A percentile compares a stretch with the other conserved stretches of the same genome.
These are phyloP conservation scores for Schizochytrium sp. DNA, from an alignment of 108 stramenopile species.

Conservation along the genomic window DNA sequence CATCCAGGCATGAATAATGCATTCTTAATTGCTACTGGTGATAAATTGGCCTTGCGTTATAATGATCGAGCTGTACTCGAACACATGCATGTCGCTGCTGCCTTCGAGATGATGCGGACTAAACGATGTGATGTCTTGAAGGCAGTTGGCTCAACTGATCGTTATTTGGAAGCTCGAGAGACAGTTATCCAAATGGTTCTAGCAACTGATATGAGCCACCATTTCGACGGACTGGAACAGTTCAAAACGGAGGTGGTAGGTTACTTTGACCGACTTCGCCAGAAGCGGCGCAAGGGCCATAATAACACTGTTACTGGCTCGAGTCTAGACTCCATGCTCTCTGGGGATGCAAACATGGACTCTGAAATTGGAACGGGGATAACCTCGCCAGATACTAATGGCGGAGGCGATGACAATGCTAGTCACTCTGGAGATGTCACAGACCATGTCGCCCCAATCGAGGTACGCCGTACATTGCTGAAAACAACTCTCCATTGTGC, in stretches of 20 bases:
- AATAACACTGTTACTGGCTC: not conserved
- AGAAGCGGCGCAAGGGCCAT: not conserved
- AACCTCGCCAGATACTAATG: no score
- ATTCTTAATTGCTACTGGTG: constrained; percentile 67
- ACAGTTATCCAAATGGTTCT: constrained; percentile 59
- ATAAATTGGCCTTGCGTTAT: constrained; percentile 68
- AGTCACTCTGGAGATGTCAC: not conserved
- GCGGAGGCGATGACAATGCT: not conserved
- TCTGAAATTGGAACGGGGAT: not conserved
- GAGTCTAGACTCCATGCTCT: not conserved
- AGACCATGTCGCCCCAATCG: not conserved
- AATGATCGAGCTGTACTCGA: constrained; percentile 75
- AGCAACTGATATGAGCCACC: constrained; percentile 70
- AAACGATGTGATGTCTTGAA: constrained; percentile 65
- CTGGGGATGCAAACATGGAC: not conserved
- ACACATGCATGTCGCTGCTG: constrained; percentile 75
- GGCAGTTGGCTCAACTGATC: not conserved
- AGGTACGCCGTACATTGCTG: constrained; percentile 1
- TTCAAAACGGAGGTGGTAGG: constrained; percentile 59
- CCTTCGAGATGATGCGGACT: constrained; percentile 67
- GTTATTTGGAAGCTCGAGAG: constrained; percentile 63
- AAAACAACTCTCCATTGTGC: constrained; percentile 65
- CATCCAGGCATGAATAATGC: constrained; percentile 75
- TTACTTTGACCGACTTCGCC: constrained; percentile 27
- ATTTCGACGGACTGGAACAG: constrained; percentile 67